These are phyloP conservation scores for Picea engelmannii DNA, from an alignment of 83 land plant genomes.

Conservation along the genomic window DNA sequence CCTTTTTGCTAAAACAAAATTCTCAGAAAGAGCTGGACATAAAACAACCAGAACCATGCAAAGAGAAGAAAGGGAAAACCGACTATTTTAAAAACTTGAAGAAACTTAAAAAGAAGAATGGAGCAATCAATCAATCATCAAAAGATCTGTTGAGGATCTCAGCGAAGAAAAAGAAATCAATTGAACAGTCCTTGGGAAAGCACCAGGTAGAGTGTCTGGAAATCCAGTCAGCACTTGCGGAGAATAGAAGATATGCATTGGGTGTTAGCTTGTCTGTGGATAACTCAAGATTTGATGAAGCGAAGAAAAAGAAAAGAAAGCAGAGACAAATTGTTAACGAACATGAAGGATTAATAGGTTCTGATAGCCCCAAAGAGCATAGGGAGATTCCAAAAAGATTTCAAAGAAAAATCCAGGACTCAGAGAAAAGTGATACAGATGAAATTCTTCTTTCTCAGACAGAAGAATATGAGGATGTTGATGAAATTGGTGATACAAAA, in stretches of 20 bases:
- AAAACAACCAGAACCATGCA: not conserved
- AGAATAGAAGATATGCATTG: not conserved
- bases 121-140: not conserved
- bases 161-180: not conserved
- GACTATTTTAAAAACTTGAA: conserved; percentile 3
- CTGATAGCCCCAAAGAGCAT: not conserved
- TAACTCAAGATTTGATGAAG: conserved; percentile 19
- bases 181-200: not conserved
- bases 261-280: conserved; percentile 23
- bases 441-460: not conserved
- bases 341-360: not conserved
- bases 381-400: not conserved
- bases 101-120: not conserved
- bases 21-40: not conserved
- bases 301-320: conserved; percentile 28
- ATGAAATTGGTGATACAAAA: not conserved
- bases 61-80: not conserved
- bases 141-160: not conserved
- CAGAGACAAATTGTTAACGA: conserved; percentile 18
- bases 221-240: conserved; percentile 1
- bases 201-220: conserved; percentile 6
- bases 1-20: not conserved
- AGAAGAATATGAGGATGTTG: not conserved
- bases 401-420: not conserved
- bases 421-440: not conserved